Percentiles rank a stretch among this genome's conserved stretches.
Evolutionary conservation across 441 rosid species (phyloP).

Genomic region (Populus trichocarpa): DNA sequence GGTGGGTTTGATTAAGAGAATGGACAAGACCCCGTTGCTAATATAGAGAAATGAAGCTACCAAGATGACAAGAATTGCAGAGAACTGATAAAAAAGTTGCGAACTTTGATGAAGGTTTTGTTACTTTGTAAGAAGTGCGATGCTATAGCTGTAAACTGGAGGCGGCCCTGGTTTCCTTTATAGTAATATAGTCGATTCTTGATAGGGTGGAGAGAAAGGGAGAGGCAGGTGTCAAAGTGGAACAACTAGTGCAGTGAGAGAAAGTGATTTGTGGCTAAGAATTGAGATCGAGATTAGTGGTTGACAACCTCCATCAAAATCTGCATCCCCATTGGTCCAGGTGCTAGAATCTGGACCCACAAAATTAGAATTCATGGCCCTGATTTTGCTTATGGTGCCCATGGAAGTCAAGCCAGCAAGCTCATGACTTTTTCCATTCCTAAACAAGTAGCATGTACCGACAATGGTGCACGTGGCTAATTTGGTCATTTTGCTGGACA

Average conservation of each 20-base stretch:
- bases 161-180: neutral
- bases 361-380: neutral
- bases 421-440: too few species aligned
- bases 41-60: neutral
- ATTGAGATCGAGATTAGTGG: conserved; percentile 34
- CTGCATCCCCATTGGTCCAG: conserved; percentile 25
- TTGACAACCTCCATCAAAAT: conserved; percentile 39
- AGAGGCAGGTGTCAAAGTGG: conserved; percentile 1
- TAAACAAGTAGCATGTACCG: too few species aligned
- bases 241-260: neutral
- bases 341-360: conserved; percentile 25
- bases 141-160: neutral
- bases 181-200: neutral
- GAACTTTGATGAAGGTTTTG: neutral
- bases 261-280: conserved; percentile 37
- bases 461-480: too few species aligned
- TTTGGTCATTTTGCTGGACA: neutral
- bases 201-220: neutral
- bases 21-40: conserved; percentile 9
- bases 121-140: neutral
- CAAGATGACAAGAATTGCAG: neutral
- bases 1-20: neutral
- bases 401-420: neutral
- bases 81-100: neutral
- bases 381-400: neutral